Percentiles rank a stretch among this genome's conserved stretches.
Conservation (phyloP, 768 basidiomycete genomes). For the Serendipita sp. region DNA sequence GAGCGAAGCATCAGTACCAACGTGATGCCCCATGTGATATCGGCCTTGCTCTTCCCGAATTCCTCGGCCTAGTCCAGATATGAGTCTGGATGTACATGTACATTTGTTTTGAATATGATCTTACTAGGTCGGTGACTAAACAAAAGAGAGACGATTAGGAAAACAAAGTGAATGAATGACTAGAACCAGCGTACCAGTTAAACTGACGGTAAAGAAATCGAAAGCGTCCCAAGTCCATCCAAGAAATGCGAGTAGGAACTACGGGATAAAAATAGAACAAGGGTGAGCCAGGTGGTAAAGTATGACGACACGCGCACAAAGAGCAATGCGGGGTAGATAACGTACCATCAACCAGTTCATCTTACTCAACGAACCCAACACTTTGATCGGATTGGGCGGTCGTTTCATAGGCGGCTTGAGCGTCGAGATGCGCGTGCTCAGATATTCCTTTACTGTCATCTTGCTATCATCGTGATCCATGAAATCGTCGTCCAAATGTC, state of each 20-base stretch:
- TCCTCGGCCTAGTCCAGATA: neutral
- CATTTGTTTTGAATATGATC: too few species aligned
- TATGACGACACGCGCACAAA: neutral
- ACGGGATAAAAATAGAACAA: neutral
- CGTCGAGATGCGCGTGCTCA: neutral
- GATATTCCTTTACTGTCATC: neutral
- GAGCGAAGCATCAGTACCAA: constrained; percentile 86
- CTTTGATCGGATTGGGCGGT: neutral
- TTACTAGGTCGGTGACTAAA: too few species aligned
- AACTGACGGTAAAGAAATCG: constrained; percentile 60
- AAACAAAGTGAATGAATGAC: too few species aligned
- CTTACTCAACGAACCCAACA: neutral
- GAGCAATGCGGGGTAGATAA: neutral
- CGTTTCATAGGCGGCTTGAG: neutral
- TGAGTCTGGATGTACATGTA: too few species aligned
- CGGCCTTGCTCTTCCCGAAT: neutral
- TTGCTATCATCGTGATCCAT: neutral
- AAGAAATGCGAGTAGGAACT: constrained; percentile 17
- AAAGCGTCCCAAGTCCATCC: constrained; percentile 80
- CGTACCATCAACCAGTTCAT: neutral
- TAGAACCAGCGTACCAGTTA: constrained; percentile 12
- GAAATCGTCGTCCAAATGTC: neutral
- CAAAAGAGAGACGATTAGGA: too few species aligned
- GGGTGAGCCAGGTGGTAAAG: neutral
- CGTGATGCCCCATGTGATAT: constrained; percentile 35